Evolutionary conservation across 2,329 filamentous ascomycete genomes (phyloP).

Genomic region (Cordyceps javanica): DNA sequence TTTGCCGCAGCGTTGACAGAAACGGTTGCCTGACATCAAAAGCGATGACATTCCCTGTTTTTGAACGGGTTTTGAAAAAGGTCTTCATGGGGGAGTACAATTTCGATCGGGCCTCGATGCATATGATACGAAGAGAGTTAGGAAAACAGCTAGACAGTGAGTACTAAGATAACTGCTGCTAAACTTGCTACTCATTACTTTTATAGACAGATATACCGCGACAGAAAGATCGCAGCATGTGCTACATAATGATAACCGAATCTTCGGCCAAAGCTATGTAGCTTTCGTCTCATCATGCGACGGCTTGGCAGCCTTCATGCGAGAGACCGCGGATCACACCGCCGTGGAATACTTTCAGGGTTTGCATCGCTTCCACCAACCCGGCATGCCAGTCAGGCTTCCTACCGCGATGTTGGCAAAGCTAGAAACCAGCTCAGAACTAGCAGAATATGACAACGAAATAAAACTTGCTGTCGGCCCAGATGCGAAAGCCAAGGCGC

Average conservation of each 20-base stretch:
- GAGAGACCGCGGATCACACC: neutral
- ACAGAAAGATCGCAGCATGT: conserved; percentile 2
- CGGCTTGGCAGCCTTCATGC: neutral
- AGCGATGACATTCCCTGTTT: neutral
- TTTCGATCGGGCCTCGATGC: neutral
- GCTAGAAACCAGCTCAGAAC: neutral
- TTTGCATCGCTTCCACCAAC: conserved; percentile 1
- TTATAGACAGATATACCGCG: neutral
- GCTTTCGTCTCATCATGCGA: neutral
- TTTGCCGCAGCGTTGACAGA: neutral
- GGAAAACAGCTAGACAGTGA: conserved; percentile 5
- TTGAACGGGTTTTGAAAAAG: conserved; percentile 1
- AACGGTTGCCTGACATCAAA: neutral
- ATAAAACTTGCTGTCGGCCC: neutral
- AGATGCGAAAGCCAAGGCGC: neutral
- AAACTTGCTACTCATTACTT: neutral
- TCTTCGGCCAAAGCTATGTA: conserved; percentile 9
- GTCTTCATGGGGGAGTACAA: conserved; percentile 1
- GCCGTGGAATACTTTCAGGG: conserved; percentile 5
- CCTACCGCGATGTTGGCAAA: neutral
- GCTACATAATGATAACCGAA: neutral
- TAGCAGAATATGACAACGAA: neutral
- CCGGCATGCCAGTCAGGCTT: conserved; percentile 1
- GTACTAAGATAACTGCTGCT: neutral
- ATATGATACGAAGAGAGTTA: conserved; percentile 2